Evolutionary conservation across 2,329 filamentous ascomycete genomes (phyloP).

Genomic region (Talaromyces rugulosus): DNA sequence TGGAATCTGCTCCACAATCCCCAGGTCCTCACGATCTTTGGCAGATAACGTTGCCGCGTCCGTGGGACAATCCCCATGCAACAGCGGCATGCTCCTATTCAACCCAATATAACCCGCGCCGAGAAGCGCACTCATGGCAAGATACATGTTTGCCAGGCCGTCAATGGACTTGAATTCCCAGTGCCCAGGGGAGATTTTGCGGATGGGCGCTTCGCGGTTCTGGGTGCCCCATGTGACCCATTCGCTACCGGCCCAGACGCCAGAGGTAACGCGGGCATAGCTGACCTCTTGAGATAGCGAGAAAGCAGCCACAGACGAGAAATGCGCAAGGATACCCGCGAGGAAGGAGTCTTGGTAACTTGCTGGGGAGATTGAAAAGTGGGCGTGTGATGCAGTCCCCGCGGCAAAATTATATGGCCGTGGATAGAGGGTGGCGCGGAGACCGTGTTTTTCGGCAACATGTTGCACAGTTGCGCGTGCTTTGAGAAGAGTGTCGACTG

Average conservation of each 20-base stretch:
- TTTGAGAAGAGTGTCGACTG: slow-evolving; percentile 68
- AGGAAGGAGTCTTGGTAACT: slow-evolving; percentile 61
- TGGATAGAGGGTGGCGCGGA: slow-evolving; percentile 69
- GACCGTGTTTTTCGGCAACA: slow-evolving; percentile 58
- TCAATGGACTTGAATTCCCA: slow-evolving; percentile 81
- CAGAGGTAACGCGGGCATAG: slow-evolving; percentile 65
- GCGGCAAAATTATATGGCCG: slow-evolving; percentile 58
- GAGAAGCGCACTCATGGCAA: slow-evolving; percentile 61
- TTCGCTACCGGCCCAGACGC: slow-evolving; percentile 72
- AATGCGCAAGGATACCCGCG: slow-evolving; percentile 63
- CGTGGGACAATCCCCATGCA: slow-evolving; percentile 30
- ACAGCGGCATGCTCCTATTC: slow-evolving; percentile 20
- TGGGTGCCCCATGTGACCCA: slow-evolving; percentile 79
- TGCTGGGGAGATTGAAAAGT: slow-evolving; percentile 57
- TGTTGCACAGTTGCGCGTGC: slow-evolving; percentile 65
- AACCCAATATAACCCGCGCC: slow-evolving; percentile 58
- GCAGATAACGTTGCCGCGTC: slow-evolving; percentile 31
- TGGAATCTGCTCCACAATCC: slow-evolving; percentile 35
- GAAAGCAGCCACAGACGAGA: slow-evolving; percentile 65
- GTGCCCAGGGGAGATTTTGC: slow-evolving; percentile 61
- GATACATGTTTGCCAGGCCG: slow-evolving; percentile 73
- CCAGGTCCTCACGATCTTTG: slow-evolving; percentile 26
- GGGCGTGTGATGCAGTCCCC: slow-evolving; percentile 65
- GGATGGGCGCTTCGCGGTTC: slow-evolving; percentile 71
- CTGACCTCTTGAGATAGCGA: slow-evolving; percentile 62